Percentiles rank a stretch among this genome's conserved stretches.
These are phyloP conservation scores for Manihot esculenta DNA, from an alignment of 441 rosid genomes.

Conservation along the genomic window DNA sequence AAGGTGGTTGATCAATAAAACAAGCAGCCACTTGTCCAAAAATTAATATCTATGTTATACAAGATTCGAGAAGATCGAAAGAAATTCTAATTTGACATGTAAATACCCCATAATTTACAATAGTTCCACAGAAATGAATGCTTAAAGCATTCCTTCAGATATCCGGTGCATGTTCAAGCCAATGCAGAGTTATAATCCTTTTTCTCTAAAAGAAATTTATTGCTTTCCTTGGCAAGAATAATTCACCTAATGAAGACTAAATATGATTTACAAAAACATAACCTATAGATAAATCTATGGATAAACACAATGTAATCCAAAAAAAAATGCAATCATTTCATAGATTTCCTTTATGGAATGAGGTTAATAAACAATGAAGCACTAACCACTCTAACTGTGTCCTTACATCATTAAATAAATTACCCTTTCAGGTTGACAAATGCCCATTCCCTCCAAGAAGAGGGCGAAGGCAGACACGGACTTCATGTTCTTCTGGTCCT, in stretches of 20 bases:
- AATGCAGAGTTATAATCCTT: background rate
- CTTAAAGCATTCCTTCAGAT: background rate
- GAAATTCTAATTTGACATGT: background rate
- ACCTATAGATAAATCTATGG: background rate
- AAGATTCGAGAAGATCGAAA: too few relatives aligned
- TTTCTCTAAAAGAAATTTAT: too few relatives aligned
- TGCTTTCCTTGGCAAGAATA: conserved; percentile 5
- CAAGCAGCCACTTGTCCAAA: background rate
- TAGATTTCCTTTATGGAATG: conserved; percentile 34
- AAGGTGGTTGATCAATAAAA: too few relatives aligned
- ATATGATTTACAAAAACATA: background rate
- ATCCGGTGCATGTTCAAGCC: background rate
- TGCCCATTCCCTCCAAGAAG: conserved; percentile 50
- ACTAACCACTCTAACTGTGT: conserved; percentile 31
- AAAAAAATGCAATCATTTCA: conserved; percentile 39
- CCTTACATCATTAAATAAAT: conserved; percentile 39
- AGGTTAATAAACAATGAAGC: conserved; percentile 49
- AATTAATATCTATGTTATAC: too few relatives aligned
- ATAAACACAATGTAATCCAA: conserved; percentile 7
- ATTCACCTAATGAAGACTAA: conserved; percentile 17
- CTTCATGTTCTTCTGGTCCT: conserved; percentile 93
- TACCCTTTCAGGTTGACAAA: conserved; percentile 38
- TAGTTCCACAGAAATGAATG: background rate
- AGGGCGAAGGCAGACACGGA: conserved; percentile 71
- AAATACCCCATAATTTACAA: background rate